phyloP scores from a whole-genome alignment of 345 rosid genomes.

The Mallotus nudiflorus region DNA sequence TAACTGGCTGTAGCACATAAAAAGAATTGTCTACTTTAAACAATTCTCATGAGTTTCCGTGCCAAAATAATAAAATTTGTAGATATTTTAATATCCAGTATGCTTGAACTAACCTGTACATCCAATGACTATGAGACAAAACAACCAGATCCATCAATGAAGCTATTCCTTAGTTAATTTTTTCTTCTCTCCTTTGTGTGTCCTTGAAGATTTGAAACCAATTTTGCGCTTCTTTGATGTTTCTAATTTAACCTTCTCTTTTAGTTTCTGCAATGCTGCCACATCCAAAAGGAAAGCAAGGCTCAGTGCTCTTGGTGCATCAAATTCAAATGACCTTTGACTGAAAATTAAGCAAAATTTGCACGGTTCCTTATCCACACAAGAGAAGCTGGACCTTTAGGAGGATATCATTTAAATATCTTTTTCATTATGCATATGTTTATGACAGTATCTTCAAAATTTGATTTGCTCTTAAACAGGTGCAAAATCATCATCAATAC shows the following conservation, averaged over 20 bases:
- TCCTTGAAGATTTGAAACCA: slow-evolving; percentile 45
- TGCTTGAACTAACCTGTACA: slow-evolving; percentile 4
- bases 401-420: neutral
- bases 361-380: neutral
- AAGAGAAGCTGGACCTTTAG: neutral
- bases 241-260: slow-evolving; percentile 69
- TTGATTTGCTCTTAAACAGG: too few relatives aligned
- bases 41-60: neutral
- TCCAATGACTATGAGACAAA: neutral
- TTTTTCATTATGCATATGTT: too few relatives aligned
- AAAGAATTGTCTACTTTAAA: neutral
- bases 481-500: neutral
- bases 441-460: too few relatives aligned
- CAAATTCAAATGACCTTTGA: neutral
- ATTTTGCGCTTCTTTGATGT: slow-evolving; percentile 50
- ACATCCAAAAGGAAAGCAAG: slow-evolving; percentile 17
- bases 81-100: neutral
- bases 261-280: slow-evolving; percentile 73
- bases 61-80: neutral
- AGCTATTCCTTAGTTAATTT: slow-evolving; percentile 17
- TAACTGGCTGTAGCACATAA: neutral
- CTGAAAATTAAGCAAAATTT: neutral
- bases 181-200: slow-evolving; percentile 24
- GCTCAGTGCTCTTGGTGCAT: neutral
- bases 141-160: neutral